Evolutionary conservation across 495 filamentous ascomycete genomes (phyloP), one percentile per base, ranked within the genome.

Genomic region (Paragyromitra xinjiangensis): DNA sequence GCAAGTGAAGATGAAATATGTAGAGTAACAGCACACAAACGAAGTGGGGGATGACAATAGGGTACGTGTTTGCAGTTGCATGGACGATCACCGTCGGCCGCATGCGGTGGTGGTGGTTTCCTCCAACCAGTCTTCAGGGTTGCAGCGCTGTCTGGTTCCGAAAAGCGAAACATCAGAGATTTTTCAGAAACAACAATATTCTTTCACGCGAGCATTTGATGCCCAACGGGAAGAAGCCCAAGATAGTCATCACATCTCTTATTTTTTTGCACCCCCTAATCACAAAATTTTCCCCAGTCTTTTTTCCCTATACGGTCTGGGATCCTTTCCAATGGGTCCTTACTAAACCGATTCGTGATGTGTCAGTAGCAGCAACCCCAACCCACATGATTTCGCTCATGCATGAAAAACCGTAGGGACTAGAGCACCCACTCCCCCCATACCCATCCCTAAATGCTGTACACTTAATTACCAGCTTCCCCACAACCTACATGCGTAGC

Each of bases 51-150:
- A 75, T 71, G 68, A 74, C 55, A 75, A 72, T 75, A 62, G 72
- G 75, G 76, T 78, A 79, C 77, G 77, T 79, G 77, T 77, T 79
- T 79, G 58, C 75, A 68, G 77, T 79, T 79, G 77, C 77, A 78
- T 79, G 77, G 77, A 67, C 77, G 77, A 79, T 79, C 77, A 79
- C 62, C 77, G 24, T 70, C 19, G 62, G 64, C 61, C 66, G 42
- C 66, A 79, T 79, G 61, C 29, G 29, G 29, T 58, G 75, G 74
- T 78, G 73, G 44, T 67, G 51, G 42, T 66, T 78, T 62, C 61
- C 74, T 77, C 77, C 77, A 78, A 79, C 77, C 77, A 78, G 74
- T 78, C 51, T 53, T 56, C 51, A 63, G 63, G 77, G 66, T 53
- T 72, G 61, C 42, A 63, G 68, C 48, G 59, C 48, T 73, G 69